Percentiles rank a stretch among this genome's conserved stretches.
Evolutionary conservation across 2,329 filamentous ascomycete genomes (phyloP).

Genomic region (Cercospora zeae-maydis): DNA sequence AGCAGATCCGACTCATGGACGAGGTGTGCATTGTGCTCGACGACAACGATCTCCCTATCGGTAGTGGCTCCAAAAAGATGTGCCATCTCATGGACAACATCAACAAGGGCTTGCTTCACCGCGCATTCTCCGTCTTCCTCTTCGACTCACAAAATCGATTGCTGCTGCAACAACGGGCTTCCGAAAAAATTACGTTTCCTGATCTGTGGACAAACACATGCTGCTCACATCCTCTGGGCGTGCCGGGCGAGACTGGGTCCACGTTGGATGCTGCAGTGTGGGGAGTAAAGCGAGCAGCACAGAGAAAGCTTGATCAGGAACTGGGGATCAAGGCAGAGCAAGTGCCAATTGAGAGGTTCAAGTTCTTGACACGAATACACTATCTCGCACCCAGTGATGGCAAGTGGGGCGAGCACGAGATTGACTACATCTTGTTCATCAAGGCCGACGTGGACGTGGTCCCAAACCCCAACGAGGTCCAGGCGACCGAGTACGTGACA

Average conservation of each 20-base stretch:
- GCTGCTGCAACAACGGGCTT: constrained; percentile 89
- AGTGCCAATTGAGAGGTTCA: constrained; percentile 86
- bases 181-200: constrained; percentile 99
- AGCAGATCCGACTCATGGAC: constrained; percentile 97
- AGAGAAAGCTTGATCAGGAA: constrained; percentile 91
- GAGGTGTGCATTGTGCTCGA: constrained; percentile 97
- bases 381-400: constrained; percentile 97
- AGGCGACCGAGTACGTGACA: constrained; percentile 78
- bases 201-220: constrained; percentile 99
- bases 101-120: constrained; percentile 89
- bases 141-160: constrained; percentile 92
- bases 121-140: constrained; percentile 95
- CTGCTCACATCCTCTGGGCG: constrained; percentile 92
- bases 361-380: constrained; percentile 93
- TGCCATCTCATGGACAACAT: constrained; percentile 99
- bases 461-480: constrained; percentile 82
- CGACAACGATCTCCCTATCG: constrained; percentile 86
- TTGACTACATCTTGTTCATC: constrained; percentile 99
- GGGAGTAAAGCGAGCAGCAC: constrained; percentile 87
- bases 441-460: constrained; percentile 83
- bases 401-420: constrained; percentile 98
- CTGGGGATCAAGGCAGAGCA: constrained; percentile 85
- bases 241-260: constrained; percentile 84
- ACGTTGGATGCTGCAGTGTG: constrained; percentile 74
- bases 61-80: constrained; percentile 95